A percentile compares a stretch with the other conserved stretches of the same genome.
These are phyloP conservation scores for Dipteronia dyeriana DNA, from an alignment of 345 rosid genomes.

Conservation along the genomic window DNA sequence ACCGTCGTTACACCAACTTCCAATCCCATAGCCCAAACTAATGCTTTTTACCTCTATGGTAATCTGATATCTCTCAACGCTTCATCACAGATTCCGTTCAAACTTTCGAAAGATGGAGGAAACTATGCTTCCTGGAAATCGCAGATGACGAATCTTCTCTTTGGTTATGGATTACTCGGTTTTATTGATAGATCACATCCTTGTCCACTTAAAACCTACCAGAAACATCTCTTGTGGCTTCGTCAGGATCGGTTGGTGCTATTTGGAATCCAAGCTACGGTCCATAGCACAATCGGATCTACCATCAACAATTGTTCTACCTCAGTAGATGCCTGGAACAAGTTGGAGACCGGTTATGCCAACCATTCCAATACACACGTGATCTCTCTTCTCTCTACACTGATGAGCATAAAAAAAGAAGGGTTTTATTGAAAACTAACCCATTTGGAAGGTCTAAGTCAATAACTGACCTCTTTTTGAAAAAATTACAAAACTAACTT, in stretches of 20 bases:
- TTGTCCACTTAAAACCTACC: neutral
- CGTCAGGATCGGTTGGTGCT: conserved; percentile 11
- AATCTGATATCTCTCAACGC: no score
- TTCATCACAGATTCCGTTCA: no score
- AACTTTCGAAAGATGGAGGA: no score
- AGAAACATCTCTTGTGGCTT: neutral
- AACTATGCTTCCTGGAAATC: neutral
- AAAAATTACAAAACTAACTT: no score
- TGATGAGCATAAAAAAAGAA: no score
- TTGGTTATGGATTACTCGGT: conserved; percentile 10
- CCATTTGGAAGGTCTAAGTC: no score
- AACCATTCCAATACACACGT: neutral
- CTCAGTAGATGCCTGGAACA: no score
- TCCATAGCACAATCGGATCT: neutral
- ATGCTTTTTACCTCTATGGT: neutral
- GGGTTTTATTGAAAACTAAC: no score
- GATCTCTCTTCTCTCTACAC: no score
- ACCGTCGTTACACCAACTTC: no score
- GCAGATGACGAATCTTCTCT: conserved; percentile 5
- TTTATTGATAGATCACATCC: neutral
- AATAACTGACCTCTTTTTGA: no score
- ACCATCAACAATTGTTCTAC: no score
- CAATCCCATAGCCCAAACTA: neutral
- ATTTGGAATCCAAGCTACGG: neutral
- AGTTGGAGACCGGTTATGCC: neutral